Conservation (phyloP, 2,329 filamentous ascomycete species). For the Xenoacremonium recifei region DNA sequence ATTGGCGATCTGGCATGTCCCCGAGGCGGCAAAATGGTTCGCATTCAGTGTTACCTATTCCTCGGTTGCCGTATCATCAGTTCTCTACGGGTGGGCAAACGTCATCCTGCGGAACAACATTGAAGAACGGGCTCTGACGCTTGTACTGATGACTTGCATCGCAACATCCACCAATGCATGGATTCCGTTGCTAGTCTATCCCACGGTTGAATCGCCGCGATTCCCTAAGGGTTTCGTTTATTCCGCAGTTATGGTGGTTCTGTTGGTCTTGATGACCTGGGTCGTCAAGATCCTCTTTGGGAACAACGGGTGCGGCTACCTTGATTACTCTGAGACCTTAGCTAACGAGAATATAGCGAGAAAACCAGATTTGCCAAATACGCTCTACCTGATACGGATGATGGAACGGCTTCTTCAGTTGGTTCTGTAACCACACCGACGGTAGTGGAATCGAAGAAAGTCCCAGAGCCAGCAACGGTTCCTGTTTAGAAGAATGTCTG, state of each 20-base stretch:
- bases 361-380: not conserved
- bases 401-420: not conserved
- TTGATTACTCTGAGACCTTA: not conserved
- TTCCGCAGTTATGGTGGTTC: constrained; percentile 13
- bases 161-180: constrained; percentile 15
- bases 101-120: constrained; percentile 14
- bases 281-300: constrained; percentile 14
- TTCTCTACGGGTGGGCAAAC: constrained; percentile 18
- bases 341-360: not conserved
- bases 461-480: not conserved
- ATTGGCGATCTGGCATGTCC: constrained; percentile 13
- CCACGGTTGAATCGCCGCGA: constrained; percentile 13
- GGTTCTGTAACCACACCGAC: not conserved
- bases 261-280: constrained; percentile 13
- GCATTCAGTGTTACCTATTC: constrained; percentile 16
- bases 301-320: constrained; percentile 10
- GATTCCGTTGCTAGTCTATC: constrained; percentile 16
- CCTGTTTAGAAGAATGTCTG: too few species aligned
- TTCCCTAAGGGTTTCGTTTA: constrained; percentile 17
- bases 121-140: constrained; percentile 13
- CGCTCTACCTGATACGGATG: not conserved
- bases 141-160: constrained; percentile 17
- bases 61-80: constrained; percentile 14
- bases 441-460: not conserved
- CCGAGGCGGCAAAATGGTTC: constrained; percentile 17